These are phyloP conservation scores for Hypoxylon intermedium DNA, from an alignment of 495 filamentous ascomycete species.

Conservation along the genomic window DNA sequence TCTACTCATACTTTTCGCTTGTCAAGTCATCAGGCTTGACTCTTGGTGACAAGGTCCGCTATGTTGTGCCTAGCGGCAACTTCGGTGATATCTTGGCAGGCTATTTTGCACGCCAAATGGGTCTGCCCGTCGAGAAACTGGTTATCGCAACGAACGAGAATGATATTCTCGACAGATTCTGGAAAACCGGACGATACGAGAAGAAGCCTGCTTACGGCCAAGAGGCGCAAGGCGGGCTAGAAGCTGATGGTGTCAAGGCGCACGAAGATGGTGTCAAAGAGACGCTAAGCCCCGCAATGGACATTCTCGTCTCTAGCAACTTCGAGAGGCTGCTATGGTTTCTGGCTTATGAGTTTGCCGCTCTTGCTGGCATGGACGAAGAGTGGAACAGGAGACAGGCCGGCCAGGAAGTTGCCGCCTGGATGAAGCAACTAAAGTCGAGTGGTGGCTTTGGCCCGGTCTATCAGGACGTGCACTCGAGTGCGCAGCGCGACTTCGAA, in stretches of 20 bases:
- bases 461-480: slow-evolving; percentile 67
- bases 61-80: slow-evolving; percentile 89
- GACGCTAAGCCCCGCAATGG: slow-evolving; percentile 92
- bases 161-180: slow-evolving; percentile 87
- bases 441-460: slow-evolving; percentile 81
- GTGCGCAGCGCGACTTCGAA: slow-evolving; percentile 72
- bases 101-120: slow-evolving; percentile 90
- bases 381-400: slow-evolving; percentile 66
- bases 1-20: slow-evolving; percentile 86
- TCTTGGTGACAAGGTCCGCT: slow-evolving; percentile 69
- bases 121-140: slow-evolving; percentile 81
- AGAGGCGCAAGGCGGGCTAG: slow-evolving; percentile 63
- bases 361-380: slow-evolving; percentile 60
- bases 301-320: slow-evolving; percentile 93
- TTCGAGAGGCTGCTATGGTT: slow-evolving; percentile 98
- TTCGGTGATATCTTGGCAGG: slow-evolving; percentile 96
- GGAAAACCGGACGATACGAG: slow-evolving; percentile 80
- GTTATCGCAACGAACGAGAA: slow-evolving; percentile 92
- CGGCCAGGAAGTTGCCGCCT: slow-evolving; percentile 68
- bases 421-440: slow-evolving; percentile 78
- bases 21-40: slow-evolving; percentile 58
- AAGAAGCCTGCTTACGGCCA: slow-evolving; percentile 68
- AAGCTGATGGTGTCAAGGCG: slow-evolving; percentile 68
- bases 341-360: slow-evolving; percentile 71
- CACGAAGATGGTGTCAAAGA: slow-evolving; percentile 78